Conservation (phyloP, 495 filamentous ascomycete genomes). For the Apodospora peruviana region DNA sequence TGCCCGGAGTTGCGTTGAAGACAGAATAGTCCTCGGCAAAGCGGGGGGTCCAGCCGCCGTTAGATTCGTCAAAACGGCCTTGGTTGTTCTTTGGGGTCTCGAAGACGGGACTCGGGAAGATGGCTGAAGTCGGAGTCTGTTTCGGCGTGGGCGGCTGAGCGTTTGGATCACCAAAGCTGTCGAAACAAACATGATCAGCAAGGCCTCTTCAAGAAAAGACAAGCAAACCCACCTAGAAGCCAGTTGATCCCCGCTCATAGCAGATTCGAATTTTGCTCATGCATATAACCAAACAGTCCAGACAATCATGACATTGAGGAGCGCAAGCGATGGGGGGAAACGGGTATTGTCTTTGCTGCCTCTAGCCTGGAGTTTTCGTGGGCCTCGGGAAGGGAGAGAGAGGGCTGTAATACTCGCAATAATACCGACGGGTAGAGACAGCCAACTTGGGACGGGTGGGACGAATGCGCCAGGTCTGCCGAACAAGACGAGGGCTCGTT, state of each 20-base stretch:
- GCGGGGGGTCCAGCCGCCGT: conserved; percentile 48
- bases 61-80: conserved; percentile 41
- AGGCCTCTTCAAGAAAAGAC: conserved; percentile 10
- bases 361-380: neutral
- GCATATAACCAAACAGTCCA: conserved; percentile 13
- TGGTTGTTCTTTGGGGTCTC: conserved; percentile 57
- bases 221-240: conserved; percentile 58
- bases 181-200: conserved; percentile 23
- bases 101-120: conserved; percentile 58
- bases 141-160: conserved; percentile 74
- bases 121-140: conserved; percentile 62
- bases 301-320: conserved; percentile 12
- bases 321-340: conserved; percentile 2
- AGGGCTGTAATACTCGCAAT: neutral
- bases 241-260: conserved; percentile 74
- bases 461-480: neutral
- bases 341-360: neutral
- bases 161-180: conserved; percentile 72
- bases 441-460: neutral
- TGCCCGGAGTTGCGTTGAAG: conserved; percentile 50
- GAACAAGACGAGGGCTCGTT: neutral
- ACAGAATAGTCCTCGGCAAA: conserved; percentile 56
- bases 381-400: too few relatives aligned
- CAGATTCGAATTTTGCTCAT: conserved; percentile 32
- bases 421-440: neutral